phyloP scores from a whole-genome alignment of 805 yeast species.

The Teunomyces stri region DNA sequence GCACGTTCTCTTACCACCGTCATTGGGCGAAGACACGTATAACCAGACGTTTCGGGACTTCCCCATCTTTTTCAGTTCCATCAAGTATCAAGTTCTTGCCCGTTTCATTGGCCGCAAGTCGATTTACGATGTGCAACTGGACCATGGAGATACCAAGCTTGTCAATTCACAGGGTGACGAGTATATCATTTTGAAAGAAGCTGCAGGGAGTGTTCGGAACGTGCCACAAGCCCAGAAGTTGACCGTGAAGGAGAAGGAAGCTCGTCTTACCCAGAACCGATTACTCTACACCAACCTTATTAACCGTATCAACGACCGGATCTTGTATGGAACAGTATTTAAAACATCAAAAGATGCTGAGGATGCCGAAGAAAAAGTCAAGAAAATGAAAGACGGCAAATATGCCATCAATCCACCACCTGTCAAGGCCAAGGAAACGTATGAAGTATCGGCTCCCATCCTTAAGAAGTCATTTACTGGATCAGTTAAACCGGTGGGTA shows the following conservation, averaged over 20 bases:
- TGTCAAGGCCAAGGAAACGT: neutral
- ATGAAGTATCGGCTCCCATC: slow-evolving; percentile 7
- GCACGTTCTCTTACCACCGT: slow-evolving; percentile 38
- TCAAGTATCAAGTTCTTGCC: slow-evolving; percentile 33
- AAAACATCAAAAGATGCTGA: slow-evolving; percentile 10
- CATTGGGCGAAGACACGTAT: slow-evolving; percentile 20
- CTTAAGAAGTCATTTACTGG: slow-evolving; percentile 15
- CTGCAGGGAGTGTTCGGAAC: slow-evolving; percentile 23
- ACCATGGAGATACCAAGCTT: slow-evolving; percentile 19
- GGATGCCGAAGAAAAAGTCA: slow-evolving; percentile 15
- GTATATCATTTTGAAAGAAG: slow-evolving; percentile 36
- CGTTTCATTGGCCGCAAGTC: slow-evolving; percentile 40
- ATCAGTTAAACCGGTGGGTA: slow-evolving; percentile 5
- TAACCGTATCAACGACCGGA: slow-evolving; percentile 26
- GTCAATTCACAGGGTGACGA: slow-evolving; percentile 39
- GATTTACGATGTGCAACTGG: slow-evolving; percentile 17
- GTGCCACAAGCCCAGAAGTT: slow-evolving; percentile 18
- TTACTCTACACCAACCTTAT: slow-evolving; percentile 23
- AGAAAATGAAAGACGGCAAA: slow-evolving; percentile 19
- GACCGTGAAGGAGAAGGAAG: slow-evolving; percentile 11
- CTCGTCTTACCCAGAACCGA: slow-evolving; percentile 17
- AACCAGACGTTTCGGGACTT: slow-evolving; percentile 28
- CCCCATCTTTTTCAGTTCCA: slow-evolving; percentile 22
- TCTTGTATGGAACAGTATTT: slow-evolving; percentile 20
- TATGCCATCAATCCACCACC: slow-evolving; percentile 10